phyloP scores from a whole-genome alignment of 2,329 filamentous ascomycete species.

The Xylaria sp. region DNA sequence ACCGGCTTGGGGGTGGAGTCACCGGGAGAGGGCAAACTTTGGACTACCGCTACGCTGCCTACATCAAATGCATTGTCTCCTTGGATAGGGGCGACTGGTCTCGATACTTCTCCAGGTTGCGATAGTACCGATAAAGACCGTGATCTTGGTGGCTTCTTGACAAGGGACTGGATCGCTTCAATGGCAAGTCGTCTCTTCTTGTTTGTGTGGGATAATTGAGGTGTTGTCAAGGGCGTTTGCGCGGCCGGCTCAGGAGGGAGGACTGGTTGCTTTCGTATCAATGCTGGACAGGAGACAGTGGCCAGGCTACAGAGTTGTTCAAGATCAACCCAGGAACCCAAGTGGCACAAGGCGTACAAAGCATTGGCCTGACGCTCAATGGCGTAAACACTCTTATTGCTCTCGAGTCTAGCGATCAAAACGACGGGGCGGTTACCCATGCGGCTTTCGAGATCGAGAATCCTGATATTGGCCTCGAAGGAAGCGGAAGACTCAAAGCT shows the following conservation, averaged over 20 bases:
- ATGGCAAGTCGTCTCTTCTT: conserved; percentile 69
- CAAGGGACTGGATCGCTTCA: conserved; percentile 70
- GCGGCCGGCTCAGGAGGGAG: conserved; percentile 38
- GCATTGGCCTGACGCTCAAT: conserved; percentile 72
- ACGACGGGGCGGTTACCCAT: conserved; percentile 64
- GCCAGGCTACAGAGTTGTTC: conserved; percentile 62
- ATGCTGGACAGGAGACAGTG: conserved; percentile 55
- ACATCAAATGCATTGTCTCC: conserved; percentile 7
- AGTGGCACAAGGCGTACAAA: conserved; percentile 74
- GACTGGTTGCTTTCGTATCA: conserved; percentile 48
- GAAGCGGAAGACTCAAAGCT: conserved; percentile 64
- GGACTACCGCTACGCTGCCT: background rate
- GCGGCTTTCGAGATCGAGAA: conserved; percentile 71
- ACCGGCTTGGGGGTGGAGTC: conserved; percentile 3
- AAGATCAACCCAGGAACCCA: conserved; percentile 73
- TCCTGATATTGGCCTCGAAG: conserved; percentile 70
- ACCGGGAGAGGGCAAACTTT: background rate
- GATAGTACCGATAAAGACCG: conserved; percentile 52
- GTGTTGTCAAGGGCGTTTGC: conserved; percentile 53
- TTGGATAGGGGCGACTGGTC: conserved; percentile 31
- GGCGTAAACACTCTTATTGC: conserved; percentile 64
- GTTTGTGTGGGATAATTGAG: conserved; percentile 59
- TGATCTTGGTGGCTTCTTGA: conserved; percentile 62
- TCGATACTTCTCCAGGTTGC: conserved; percentile 22
- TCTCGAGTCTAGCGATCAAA: conserved; percentile 69